Conservation (phyloP, 352 stramenopile species). For the Globisporangium barbulae region DNA sequence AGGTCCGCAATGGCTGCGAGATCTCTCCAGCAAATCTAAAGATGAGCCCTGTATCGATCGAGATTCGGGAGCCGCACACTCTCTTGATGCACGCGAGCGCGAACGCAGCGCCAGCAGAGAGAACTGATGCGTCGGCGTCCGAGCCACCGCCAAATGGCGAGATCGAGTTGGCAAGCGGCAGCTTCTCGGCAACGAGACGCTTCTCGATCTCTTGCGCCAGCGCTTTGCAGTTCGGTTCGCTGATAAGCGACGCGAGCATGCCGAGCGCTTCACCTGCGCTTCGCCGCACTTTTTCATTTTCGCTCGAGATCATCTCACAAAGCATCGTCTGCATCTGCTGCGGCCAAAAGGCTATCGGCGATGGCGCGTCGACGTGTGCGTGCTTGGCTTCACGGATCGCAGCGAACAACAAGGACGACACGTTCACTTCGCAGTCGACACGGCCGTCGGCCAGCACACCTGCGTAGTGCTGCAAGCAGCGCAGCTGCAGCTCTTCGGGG, state of each 20-base stretch:
- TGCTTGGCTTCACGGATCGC: slow-evolving; percentile 51
- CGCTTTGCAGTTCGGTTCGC: slow-evolving; percentile 41
- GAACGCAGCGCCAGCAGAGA: slow-evolving; percentile 67
- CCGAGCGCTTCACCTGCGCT: slow-evolving; percentile 73
- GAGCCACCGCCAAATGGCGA: slow-evolving; percentile 27
- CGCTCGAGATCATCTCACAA: slow-evolving; percentile 71
- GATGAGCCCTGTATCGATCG: slow-evolving; percentile 72
- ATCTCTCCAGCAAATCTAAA: slow-evolving; percentile 66
- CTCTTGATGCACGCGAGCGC: slow-evolving; percentile 80
- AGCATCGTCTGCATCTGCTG: slow-evolving; percentile 80
- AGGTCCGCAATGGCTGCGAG: slow-evolving; percentile 74
- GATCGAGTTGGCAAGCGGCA: slow-evolving; percentile 15
- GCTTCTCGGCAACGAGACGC: slow-evolving; percentile 53
- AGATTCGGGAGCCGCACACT: slow-evolving; percentile 68
- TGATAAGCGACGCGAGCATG: slow-evolving; percentile 47
- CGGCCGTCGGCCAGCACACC: slow-evolving; percentile 57
- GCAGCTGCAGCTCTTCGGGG: slow-evolving; percentile 81
- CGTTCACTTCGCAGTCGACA: slow-evolving; percentile 69
- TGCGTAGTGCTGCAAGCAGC: slow-evolving; percentile 77
- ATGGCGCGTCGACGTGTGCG: slow-evolving; percentile 19
- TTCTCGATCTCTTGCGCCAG: slow-evolving; percentile 76
- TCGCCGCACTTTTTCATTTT: slow-evolving; percentile 59
- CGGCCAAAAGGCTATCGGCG: slow-evolving; percentile 43
- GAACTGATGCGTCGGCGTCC: slow-evolving; percentile 39
- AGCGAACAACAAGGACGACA: slow-evolving; percentile 72